Percentiles rank a stretch among this genome's conserved stretches.
Evolutionary conservation across 352 stramenopile species (phyloP).

Genomic region (Pythium pyrilobum): DNA sequence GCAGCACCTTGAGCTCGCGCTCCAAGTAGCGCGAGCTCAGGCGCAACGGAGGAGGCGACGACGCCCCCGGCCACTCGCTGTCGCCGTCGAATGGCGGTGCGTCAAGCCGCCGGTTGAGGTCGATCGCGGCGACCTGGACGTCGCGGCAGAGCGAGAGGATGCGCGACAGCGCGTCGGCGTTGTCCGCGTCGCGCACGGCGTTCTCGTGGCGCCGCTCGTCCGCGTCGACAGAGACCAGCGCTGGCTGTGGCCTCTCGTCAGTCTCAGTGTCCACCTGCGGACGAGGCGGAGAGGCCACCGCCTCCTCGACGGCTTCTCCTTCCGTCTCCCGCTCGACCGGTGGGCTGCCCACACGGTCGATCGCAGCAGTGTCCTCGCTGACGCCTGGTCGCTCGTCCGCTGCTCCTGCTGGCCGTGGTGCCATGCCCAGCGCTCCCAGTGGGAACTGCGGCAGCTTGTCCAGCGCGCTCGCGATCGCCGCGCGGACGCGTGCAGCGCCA

Average conservation of each 20-base stretch:
- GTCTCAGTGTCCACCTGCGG: too few relatives aligned
- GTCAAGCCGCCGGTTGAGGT: slow-evolving; percentile 22
- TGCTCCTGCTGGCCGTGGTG: not conserved
- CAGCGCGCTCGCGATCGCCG: slow-evolving; percentile 5
- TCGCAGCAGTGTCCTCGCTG: too few relatives aligned
- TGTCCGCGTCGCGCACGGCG: not conserved
- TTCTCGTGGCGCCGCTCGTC: too few relatives aligned
- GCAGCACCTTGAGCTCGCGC: slow-evolving; percentile 62
- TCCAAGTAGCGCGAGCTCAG: slow-evolving; percentile 38
- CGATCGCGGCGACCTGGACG: slow-evolving; percentile 41
- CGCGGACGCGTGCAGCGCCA: not conserved
- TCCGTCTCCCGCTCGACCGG: too few relatives aligned
- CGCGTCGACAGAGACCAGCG: not conserved
- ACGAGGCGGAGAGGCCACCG: too few relatives aligned
- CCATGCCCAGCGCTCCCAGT: not conserved
- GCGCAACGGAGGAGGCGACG: not conserved
- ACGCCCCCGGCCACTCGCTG: too few relatives aligned
- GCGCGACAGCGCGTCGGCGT: slow-evolving; percentile 2
- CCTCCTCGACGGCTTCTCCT: too few relatives aligned
- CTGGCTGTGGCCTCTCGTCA: not conserved
- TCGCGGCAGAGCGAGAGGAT: slow-evolving; percentile 49
- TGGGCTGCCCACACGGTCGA: too few relatives aligned
- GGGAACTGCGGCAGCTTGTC: slow-evolving; percentile 12
- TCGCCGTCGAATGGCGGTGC: too few relatives aligned
- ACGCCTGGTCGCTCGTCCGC: too few relatives aligned